These are phyloP conservation scores for Vickermania spadyakhi DNA, from an alignment of 208 protist genomes.

Conservation along the genomic window DNA sequence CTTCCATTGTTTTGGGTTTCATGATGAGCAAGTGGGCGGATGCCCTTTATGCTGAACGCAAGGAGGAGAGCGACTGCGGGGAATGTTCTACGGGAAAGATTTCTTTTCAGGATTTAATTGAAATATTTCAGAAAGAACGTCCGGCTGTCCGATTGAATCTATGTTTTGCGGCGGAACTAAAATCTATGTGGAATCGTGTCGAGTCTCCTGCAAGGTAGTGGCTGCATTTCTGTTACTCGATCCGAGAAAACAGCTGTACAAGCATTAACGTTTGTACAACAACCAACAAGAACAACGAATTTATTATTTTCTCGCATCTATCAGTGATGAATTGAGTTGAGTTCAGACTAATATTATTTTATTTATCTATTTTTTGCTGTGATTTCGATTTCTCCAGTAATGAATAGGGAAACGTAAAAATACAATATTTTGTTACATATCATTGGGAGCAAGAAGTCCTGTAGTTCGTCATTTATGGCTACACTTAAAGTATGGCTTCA, in stretches of 20 bases:
- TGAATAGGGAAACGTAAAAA: background rate
- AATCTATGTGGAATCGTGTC: conserved; percentile 40
- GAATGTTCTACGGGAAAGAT: too few species aligned
- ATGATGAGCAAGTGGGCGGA: conserved; percentile 18
- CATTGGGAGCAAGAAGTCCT: background rate
- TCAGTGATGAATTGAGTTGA: background rate
- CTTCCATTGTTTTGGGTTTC: conserved; percentile 57
- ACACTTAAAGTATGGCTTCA: conserved; percentile 86
- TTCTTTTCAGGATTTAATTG: too few species aligned
- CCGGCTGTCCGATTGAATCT: conserved; percentile 49
- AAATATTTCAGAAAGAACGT: conserved; percentile 30
- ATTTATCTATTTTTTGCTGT: conserved; percentile 1
- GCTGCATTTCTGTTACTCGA: too few species aligned
- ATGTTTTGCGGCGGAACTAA: conserved; percentile 54
- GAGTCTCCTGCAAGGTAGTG: too few species aligned
- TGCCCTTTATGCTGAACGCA: too few species aligned
- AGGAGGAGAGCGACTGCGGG: too few species aligned
- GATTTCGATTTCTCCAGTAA: background rate
- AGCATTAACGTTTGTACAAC: too few species aligned
- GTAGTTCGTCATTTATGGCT: conserved; percentile 56
- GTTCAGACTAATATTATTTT: conserved; percentile 3
- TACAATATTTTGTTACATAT: conserved; percentile 9
- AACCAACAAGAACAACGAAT: too few species aligned
- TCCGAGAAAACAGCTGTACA: too few species aligned
- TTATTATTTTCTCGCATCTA: too few species aligned